Evolutionary conservation across 345 rosid genomes (phyloP), one percentile per base, ranked within the genome.

Genomic region (Balakata baccata): DNA sequence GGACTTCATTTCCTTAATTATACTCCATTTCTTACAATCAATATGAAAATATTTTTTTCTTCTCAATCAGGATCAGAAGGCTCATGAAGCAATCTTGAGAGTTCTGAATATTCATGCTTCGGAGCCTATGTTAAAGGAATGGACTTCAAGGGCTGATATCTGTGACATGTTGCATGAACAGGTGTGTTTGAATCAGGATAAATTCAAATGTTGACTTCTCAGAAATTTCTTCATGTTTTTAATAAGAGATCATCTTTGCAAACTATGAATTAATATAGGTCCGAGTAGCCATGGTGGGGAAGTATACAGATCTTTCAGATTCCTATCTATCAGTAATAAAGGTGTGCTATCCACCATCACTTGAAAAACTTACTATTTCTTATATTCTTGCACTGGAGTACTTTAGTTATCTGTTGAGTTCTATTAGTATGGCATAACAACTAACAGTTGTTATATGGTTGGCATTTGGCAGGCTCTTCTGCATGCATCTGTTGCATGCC

Each of bases 401-500:
- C n/a, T 5, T 3, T 52, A 17, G 47, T 43, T 52, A 18, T 43
- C 17, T 29, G 34, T 29, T 29, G 34, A 29, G 34, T 29, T 29
- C 34, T 29, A 17, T 12, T 11, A 11, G 13, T 39, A 1, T 18
- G 39, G 37, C 5, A 34, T 7, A 43, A 17, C 38, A 17, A 56
- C 11, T n/a, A 60, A 37, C 13, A 16, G 56, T 38, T 29, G 34
- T 29, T 54, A 6, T 58, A 34, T 22, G 37, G 11, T 66, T 69
- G 61, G 34, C 34, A 29, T 29, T 29, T 29, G 34, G 68, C 86
- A 94, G 98, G 97, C 98, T 78, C 97, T 94, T 83, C 81, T 94
- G 73, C 98, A 94, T 85, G 97, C 98, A 20, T 92, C 91, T 81
- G 88, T 94, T 86, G 86, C 90, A 23, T 82, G 90, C 79, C 86